Conservation (phyloP, 768 basidiomycete genomes). For the Russula griseocarnosa region DNA sequence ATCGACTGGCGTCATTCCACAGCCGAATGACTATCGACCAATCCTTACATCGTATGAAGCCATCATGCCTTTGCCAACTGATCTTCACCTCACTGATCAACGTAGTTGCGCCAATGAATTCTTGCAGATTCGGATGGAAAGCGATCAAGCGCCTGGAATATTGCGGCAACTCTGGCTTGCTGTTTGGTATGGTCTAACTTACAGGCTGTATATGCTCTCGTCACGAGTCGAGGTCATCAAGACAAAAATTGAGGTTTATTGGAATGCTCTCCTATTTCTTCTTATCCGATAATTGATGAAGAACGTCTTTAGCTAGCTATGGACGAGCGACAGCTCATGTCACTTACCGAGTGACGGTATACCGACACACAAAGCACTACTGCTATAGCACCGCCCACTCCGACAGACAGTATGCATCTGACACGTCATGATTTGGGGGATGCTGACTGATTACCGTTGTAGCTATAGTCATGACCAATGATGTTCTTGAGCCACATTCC, state of each 20-base stretch:
- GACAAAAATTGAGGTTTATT: background rate
- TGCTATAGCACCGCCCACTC: too few relatives aligned
- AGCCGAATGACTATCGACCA: background rate
- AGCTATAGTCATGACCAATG: too few relatives aligned
- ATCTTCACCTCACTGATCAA: background rate
- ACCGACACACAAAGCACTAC: too few relatives aligned
- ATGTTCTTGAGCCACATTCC: too few relatives aligned
- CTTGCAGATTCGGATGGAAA: slow-evolving; percentile 4
- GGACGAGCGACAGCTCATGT: background rate
- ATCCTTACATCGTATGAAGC: background rate
- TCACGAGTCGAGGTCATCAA: background rate
- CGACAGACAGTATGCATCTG: too few relatives aligned
- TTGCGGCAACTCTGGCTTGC: slow-evolving; percentile 9
- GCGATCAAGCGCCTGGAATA: background rate
- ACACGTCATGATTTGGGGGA: too few relatives aligned
- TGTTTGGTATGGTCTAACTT: background rate
- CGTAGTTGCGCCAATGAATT: background rate
- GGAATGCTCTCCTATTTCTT: background rate
- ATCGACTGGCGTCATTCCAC: background rate
- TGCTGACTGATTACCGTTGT: too few relatives aligned
- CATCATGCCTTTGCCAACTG: too few relatives aligned
- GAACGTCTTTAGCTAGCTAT: background rate
- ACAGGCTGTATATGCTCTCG: background rate
- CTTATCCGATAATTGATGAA: background rate
- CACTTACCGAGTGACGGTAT: too few relatives aligned